phyloP scores from a whole-genome alignment of 2,329 filamentous ascomycete genomes.

The Pseudogymnoascus sp. region DNA sequence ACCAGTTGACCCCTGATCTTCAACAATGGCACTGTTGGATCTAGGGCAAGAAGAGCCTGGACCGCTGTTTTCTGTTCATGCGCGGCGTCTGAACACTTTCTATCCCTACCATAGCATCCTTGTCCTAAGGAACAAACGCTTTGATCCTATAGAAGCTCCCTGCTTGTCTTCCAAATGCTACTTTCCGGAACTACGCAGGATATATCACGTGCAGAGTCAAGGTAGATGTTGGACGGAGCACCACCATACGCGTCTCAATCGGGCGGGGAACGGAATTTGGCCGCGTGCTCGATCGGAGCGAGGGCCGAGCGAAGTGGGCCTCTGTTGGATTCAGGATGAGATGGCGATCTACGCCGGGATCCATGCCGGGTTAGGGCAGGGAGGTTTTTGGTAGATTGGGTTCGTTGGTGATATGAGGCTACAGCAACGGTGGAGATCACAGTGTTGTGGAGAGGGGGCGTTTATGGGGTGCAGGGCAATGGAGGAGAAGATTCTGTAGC shows the following conservation, averaged over 20 bases:
- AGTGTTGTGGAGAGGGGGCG: not conserved
- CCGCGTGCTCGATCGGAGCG: not conserved
- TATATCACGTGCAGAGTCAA: not conserved
- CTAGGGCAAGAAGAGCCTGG: not conserved
- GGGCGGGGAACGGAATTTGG: not conserved
- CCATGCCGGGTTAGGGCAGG: not conserved
- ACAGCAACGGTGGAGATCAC: not conserved
- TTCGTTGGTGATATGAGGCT: not conserved
- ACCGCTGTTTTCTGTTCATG: not conserved
- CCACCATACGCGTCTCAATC: not conserved
- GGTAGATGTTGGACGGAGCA: not conserved
- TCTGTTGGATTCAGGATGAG: not conserved
- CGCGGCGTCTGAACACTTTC: not conserved
- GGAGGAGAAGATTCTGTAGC: not conserved
- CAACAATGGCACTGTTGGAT: not conserved
- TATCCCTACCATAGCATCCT: not conserved
- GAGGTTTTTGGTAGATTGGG: not conserved
- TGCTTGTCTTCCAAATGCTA: not conserved
- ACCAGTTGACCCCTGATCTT: not conserved
- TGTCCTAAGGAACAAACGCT: not conserved
- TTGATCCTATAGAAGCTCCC: not conserved
- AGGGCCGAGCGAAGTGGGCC: slow-evolving; percentile 1
- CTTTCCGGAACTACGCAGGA: not conserved
- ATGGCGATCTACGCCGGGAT: not conserved
- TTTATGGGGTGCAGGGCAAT: not conserved